Evolutionary conservation across 2,329 filamentous ascomycete species (phyloP), one percentile per base, ranked within the genome.

Genomic region (Neonectria ditissima): DNA sequence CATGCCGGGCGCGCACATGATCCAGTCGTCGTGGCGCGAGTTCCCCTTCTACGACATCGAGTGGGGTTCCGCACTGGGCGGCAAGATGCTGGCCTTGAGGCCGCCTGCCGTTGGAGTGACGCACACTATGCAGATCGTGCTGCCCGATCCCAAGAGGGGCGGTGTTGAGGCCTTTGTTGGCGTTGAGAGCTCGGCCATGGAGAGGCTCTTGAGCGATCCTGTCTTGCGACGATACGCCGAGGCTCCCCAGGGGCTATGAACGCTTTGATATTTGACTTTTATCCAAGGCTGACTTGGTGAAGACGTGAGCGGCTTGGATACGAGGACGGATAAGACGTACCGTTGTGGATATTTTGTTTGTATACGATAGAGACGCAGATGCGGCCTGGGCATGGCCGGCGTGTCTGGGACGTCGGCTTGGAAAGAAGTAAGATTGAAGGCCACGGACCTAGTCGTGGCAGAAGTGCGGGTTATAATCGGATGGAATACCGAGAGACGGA

Each of bases 81-180:
- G 34, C 37, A 56, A 32, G 45, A 64, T 64, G 39, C 13, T 57
- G 24, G 57, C 62, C 5, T 7, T 64, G 52, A 37, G 62, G 20
- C 51, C 53, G 5, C 52, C 62, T 2, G 34, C 56, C 5, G 59
- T 59, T n/a, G 62, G 62, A 47, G 44, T 64, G 11, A 64, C 62
- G 26, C 62, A 64, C 47, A 60, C 62, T n/a, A 64, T 64, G 62
- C 62, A 64, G 57, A 32, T 64, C 11, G 57, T 64, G 8, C 57
- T 64, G 5, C 62, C 62, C 4, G 62, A 64, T 41, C 56, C 61
- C 24, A 59, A 64, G 47, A 56, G 22, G 47, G 62, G 57, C 10
- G 62, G 62, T 11, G n/a, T 47, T 2, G 62, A 64, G 62, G 62
- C 60, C 13, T 54, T 41, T 32, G 47, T 64, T 13, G 62, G 62